These are phyloP conservation scores for Vachellia pachyceras DNA, from an alignment of 306 rosid genomes.

Conservation along the genomic window DNA sequence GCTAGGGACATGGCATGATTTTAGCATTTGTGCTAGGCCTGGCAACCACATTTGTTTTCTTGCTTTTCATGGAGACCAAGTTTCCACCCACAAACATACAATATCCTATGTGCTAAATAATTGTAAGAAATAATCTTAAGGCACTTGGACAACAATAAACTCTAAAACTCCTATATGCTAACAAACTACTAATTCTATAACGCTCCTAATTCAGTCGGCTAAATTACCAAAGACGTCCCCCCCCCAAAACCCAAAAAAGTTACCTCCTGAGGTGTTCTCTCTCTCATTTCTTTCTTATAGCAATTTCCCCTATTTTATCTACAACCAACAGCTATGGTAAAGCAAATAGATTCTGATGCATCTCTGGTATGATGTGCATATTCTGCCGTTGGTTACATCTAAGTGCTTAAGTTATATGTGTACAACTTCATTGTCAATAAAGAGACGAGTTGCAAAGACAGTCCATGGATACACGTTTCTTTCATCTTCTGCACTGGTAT, in stretches of 20 bases:
- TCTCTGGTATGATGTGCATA: neutral
- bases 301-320: neutral
- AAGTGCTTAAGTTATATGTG: neutral
- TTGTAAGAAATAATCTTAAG: neutral
- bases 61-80: neutral
- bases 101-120: neutral
- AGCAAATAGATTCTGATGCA: neutral
- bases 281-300: neutral
- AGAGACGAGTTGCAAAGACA: conserved; percentile 19
- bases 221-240: neutral
- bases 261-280: neutral
- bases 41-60: neutral
- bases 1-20: neutral
- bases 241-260: neutral
- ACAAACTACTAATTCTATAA: neutral
- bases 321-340: neutral
- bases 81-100: neutral
- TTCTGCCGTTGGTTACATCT: neutral
- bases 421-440: conserved; percentile 22
- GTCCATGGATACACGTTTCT: conserved; percentile 9
- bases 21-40: neutral
- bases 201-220: neutral
- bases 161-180: neutral
- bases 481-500: neutral
- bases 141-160: neutral